Base-by-base conservation (phyloP, 2,329 filamentous ascomycete genomes). In the Colletotrichum gloeosporioides region DNA sequence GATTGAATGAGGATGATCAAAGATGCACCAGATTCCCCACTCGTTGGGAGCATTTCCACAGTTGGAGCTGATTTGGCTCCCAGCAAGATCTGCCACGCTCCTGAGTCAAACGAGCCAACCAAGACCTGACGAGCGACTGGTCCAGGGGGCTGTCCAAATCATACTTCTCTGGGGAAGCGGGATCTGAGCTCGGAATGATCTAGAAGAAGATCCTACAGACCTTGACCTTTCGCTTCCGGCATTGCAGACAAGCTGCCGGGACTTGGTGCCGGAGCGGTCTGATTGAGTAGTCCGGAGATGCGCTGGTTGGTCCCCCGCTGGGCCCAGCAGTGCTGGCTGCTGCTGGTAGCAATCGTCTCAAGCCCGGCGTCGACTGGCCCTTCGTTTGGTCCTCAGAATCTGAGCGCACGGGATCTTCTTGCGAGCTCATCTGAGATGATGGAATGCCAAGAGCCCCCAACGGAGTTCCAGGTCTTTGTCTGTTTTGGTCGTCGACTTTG, bases 171-270 rank as follows among this genome's bases (percentile, higher is more conserved):
- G 34, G 34, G 34, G 34, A 36, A 36, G 34, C 34, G 34, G 34
- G 34, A 36, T 36, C 34, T 36, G 34, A 36, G 13, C 13, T 36
- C 34, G 34, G 16, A 36, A 36, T 36, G 34, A 36, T 15, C 34
- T 36, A 36, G 34, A 36, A 36, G 34, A 36, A 13, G 34, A 57
- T 57, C 27, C 22, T 10, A 57, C 22, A 12, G 66, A 63, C 65
- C 70, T 73, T 76, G n/a, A 67, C 65, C 36, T 70, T 73, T 36
- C 65, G 65, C 29, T 53, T 66, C 10, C 74, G 59, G 27, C 70
- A 73, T 36, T 44, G 55, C 61, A 76, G 44, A n/a, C 69, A 73
- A 1, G 64, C 73, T 9, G 73, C 59, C 10, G 57, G 29, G 18
- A 73, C 73, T 9, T 59, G 57, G 6, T 65, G 65, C 16, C 71